Conservation (phyloP, 1,139 yeast genomes). For the Meyerozyma athensensis region DNA sequence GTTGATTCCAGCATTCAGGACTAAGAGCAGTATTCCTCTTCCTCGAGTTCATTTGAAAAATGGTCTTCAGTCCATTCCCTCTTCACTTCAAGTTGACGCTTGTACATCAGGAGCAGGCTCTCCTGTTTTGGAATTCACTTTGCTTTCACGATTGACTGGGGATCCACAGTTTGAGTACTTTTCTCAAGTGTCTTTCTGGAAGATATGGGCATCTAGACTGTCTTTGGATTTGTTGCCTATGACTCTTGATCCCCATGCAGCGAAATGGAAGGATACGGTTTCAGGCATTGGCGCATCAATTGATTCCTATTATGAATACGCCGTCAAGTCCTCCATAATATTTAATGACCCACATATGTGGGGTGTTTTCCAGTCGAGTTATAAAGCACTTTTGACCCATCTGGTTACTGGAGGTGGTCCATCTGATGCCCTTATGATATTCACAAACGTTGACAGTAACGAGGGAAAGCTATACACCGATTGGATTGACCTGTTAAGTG, state of each 20-base stretch:
- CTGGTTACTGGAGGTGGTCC: constrained; percentile 36
- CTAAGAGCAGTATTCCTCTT: constrained; percentile 58
- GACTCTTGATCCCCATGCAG: constrained; percentile 62
- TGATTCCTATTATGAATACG: constrained; percentile 91
- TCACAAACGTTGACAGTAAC: constrained; percentile 52
- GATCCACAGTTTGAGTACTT: constrained; percentile 65
- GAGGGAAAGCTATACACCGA: constrained; percentile 48
- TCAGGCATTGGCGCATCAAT: constrained; percentile 90
- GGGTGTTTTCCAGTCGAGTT: constrained; percentile 56
- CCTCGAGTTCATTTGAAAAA: constrained; percentile 63
- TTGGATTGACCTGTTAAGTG: constrained; percentile 86
- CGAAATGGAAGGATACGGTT: constrained; percentile 53
- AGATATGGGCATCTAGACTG: constrained; percentile 67
- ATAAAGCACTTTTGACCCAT: constrained; percentile 50
- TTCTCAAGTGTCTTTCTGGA: constrained; percentile 60
- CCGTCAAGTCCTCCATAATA: constrained; percentile 69
- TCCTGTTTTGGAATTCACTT: constrained; percentile 72
- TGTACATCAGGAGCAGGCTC: constrained; percentile 87
- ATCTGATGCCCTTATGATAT: constrained; percentile 51
- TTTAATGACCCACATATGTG: constrained; percentile 63
- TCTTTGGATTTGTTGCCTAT: constrained; percentile 66
- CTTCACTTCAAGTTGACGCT: constrained; percentile 51
- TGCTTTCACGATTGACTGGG: constrained; percentile 68
- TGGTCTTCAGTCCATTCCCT: constrained; percentile 46
- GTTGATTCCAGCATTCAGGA: constrained; percentile 61